Base-by-base conservation (phyloP, 441 rosid species). In the Euphorbia schlechtendalii region DNA sequence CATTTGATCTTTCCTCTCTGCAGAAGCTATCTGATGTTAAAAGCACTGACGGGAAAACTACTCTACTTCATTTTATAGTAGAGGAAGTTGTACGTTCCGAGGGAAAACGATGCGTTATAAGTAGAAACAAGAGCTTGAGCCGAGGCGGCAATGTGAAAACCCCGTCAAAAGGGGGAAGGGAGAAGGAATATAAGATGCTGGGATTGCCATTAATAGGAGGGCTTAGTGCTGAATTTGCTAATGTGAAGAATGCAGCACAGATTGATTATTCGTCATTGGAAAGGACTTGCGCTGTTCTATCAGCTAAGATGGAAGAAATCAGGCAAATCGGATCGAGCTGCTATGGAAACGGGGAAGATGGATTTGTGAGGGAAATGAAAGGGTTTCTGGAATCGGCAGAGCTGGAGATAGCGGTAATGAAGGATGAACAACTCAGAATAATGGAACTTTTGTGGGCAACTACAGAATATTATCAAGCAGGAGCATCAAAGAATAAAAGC, bases 131-230 rank as follows among this genome's bases (percentile, higher is more conserved):
- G 3, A 84, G 88, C 75, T 53, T 80, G 55, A 80, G 64, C 49
- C 80, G 78, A 36, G 57, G 9, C 48, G 72, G 70, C 66, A 61
- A 73, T 61, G 67, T 71, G 22, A 66, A 59, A 57, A 64, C 70
- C 0, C 56, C 59, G 1, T 60, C 78, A 0, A 83, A 76, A 36
- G 91, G 81, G 17, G 95, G 88, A 9, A 77, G 71, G 63, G 90
- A 86, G 73, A 83, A 76, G 18, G 96, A 94, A 73, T 89, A 87
- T 62, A 61, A 76, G 0, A 82, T 64, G 81, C 76, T 89, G 5
- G 99, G 98, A 56, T 84, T 94, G 21, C 96, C 96, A 2, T 63
- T 88, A 0, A 81, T 94, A 30, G 94, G 96, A 72, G 96, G 99
- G 61, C 73, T 91, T 32, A 86, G 92, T 54, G 53, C 83, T 2